Conservation (phyloP, 2,329 filamentous ascomycete genomes). For the Elsinoe australis region DNA sequence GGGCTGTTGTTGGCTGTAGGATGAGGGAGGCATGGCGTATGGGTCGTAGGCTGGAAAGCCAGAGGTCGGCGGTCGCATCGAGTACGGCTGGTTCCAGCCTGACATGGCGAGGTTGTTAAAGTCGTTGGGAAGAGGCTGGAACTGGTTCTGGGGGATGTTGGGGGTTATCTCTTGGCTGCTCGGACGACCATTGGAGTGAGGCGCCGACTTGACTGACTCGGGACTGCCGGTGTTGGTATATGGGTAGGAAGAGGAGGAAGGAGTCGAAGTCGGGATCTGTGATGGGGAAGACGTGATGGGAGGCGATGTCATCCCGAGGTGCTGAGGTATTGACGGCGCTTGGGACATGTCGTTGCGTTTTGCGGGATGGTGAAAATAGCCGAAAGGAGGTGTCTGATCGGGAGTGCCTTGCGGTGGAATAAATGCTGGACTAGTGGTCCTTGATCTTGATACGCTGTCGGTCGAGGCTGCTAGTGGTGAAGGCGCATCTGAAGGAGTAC, state of each 20-base stretch:
- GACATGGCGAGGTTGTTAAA: constrained; percentile 18
- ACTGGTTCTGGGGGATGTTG: not conserved
- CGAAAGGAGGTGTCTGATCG: constrained; percentile 22
- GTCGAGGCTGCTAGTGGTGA: constrained; percentile 35
- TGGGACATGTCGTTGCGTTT: constrained; percentile 27
- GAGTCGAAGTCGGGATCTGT: not conserved
- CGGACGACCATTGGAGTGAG: constrained; percentile 9
- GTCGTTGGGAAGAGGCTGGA: constrained; percentile 20
- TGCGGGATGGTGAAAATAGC: constrained; percentile 27
- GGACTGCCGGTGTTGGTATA: constrained; percentile 16
- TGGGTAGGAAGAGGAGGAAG: not conserved
- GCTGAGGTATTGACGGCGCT: constrained; percentile 28
- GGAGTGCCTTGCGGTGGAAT: constrained; percentile 26
- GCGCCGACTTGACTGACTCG: not conserved
- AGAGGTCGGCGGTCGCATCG: constrained; percentile 16
- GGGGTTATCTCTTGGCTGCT: not conserved
- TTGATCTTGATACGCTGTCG: constrained; percentile 37
- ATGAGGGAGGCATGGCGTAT: constrained; percentile 20
- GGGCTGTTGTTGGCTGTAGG: not conserved
- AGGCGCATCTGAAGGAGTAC: constrained; percentile 39
- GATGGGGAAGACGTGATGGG: constrained; percentile 17
- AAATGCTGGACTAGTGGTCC: constrained; percentile 39
- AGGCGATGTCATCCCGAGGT: constrained; percentile 20
- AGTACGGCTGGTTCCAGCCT: constrained; percentile 15
- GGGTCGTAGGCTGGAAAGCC: constrained; percentile 16